Evolutionary conservation across 202 grass and related monocot genomes (phyloP).

Genomic region (Panicum virgatum): DNA sequence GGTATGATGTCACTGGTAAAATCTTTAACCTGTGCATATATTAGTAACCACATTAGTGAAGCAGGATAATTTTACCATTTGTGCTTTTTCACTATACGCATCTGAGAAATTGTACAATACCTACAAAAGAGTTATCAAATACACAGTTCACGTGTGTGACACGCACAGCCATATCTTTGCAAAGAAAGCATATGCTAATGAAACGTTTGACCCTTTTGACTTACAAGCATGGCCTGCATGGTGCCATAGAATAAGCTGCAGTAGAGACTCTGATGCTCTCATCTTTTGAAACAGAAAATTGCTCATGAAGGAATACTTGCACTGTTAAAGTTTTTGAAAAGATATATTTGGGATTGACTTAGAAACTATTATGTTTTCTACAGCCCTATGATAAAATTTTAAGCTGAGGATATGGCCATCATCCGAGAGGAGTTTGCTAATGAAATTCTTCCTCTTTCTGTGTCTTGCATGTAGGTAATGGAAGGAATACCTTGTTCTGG

Average conservation of each 20-base stretch:
- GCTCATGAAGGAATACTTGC: neutral
- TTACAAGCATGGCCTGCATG: neutral
- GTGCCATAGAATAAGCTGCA: neutral
- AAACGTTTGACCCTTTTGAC: neutral
- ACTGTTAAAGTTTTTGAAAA: neutral
- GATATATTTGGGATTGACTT: neutral
- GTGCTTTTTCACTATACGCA: neutral
- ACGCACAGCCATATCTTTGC: too few species aligned
- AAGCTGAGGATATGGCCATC: too few species aligned
- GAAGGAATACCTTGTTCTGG: too few species aligned
- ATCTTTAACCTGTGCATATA: constrained; percentile 56
- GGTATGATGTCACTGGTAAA: constrained; percentile 35
- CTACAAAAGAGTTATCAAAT: too few species aligned
- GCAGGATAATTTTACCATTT: neutral
- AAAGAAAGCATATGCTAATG: neutral
- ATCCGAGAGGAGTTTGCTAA: too few species aligned
- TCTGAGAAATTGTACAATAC: neutral
- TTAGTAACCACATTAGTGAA: constrained; percentile 23
- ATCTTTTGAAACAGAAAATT: constrained; percentile 1
- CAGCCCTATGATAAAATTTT: neutral
- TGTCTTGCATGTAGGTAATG: too few species aligned
- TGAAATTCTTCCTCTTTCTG: too few species aligned
- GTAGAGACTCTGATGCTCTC: neutral
- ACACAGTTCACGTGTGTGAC: too few species aligned
- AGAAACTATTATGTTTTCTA: neutral